Evolutionary conservation across 768 basidiomycete genomes (phyloP), one percentile per base, ranked within the genome.

Genomic region (Serendipita sp.): DNA sequence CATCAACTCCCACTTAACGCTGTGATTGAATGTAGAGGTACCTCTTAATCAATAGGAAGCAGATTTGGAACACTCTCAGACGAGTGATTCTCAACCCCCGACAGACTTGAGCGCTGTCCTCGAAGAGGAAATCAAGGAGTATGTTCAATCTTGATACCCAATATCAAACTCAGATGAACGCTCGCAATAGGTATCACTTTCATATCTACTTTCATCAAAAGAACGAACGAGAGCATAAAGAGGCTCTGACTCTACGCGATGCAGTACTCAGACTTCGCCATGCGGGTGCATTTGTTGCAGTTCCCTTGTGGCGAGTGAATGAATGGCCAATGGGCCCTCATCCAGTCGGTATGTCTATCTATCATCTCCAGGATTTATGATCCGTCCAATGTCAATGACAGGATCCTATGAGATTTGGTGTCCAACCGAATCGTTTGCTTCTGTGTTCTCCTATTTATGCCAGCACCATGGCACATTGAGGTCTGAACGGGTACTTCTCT

Each of bases 391-490:
- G 15, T 29, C 64, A 8, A 46, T 23, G 37, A 33, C 63, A 87
- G 88, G 88, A 2, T 88, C 87, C 0, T 89, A 88, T 69, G 88
- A 89, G 68, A 83, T 89, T 18, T 90, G 88, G 88, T 83, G 79
- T 29, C 88, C 88, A 0, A 77, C 81, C 0, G 84, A 87, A 67
- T 86, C 86, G 1, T 90, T 90, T 69, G 73, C 80, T 0, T 77
- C 84, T 0, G 83, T 90, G n/a, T 90, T 83, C 70, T 88, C 87
- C 8, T 90, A 88, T 66, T 76, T 90, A 15, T 82, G 80, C 67
- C 71, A 83, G 72, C 80, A 90, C 70, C 78, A 83, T 46, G 87
- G 86, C 3, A 70, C 79, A 37, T 73, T 89, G 36, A 89, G 87
- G 87, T 88, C 67, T 46, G 69, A 40, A 13, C 34, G 23, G 44